Evolutionary conservation across 192 early-diverging fungal genomes (phyloP), one percentile per base, ranked within the genome.

Genomic region (Rhizophagus sp.): DNA sequence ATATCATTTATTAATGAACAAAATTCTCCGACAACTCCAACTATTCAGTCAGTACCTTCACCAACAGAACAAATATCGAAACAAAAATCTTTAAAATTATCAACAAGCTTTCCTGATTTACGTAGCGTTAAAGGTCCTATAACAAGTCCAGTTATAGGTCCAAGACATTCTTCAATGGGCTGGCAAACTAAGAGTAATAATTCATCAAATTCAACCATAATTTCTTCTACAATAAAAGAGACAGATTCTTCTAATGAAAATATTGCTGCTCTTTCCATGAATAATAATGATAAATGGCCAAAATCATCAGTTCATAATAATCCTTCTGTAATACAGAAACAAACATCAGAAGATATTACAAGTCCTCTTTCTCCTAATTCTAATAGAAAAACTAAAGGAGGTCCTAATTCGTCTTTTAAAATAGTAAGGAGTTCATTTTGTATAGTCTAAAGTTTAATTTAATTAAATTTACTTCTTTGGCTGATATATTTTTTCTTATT

Each of bases 21-120:
- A 71, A 71, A 36, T n/a, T 71, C 34, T 33, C 34, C 69, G n/a
- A 39, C 69, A 71, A 71, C 69, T 41, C 69, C 24, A 27, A 66
- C 12, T 66, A 66, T 33, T 15, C 30, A 73, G 13, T 73, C 72
- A 15, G 12, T 25, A 15, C 44, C 25, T 73, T 50, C 72, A 15
- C 72, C 47, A 27, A 50, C 24, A 52, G 11, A n/a, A 27, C n/a
- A 47, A 73, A 52, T 25, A 6, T 36, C 12, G 8, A 69, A 33
- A n/a, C 52, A 57, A 57, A 57, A 57, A 57, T 19, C 52, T 57
- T 69, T 69, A 69, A 69, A 69, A 69, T 17, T 36, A 69, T 69
- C 67, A 4, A 69, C 67, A 22, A 69, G 67, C 15, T 33, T 36
- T 69, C 13, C 33, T 22, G 67, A 69, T 15, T 69, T 69, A 22